A percentile compares a stretch with the other conserved stretches of the same genome.
phyloP scores from a whole-genome alignment of 176 grass and related monocot genomes.

The Rhynchospora pubera region DNA sequence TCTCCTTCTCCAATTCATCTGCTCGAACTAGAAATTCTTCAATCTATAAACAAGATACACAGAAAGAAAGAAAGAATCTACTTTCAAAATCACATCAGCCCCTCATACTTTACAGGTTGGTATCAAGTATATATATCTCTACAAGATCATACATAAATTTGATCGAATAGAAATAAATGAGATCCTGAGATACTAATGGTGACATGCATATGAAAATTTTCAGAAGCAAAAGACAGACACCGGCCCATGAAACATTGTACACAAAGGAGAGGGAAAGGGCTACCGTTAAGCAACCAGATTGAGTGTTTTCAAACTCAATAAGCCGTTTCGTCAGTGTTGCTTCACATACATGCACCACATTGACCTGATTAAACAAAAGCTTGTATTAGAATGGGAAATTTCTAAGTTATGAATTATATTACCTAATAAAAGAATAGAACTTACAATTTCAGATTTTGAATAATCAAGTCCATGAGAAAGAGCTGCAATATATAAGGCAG shows the following conservation, averaged over 20 bases:
- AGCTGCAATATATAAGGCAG: constrained; percentile 79
- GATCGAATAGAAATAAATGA: neutral
- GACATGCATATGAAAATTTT: neutral
- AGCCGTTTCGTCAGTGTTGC: constrained; percentile 82
- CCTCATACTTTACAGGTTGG: neutral
- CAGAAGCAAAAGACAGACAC: constrained; percentile 5
- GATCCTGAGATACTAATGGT: neutral
- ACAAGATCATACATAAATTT: neutral
- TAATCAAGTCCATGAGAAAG: constrained; percentile 65
- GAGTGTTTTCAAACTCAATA: constrained; percentile 92
- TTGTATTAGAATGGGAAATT: neutral
- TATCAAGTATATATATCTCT: neutral
- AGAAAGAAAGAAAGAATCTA: neutral
- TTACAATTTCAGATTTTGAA: constrained; percentile 85
- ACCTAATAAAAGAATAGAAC: constrained; percentile 12
- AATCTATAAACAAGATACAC: constrained; percentile 42
- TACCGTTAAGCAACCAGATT: constrained; percentile 94
- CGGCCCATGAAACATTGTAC: neutral
- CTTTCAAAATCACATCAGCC: neutral
- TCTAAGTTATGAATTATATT: neutral
- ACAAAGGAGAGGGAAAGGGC: constrained; percentile 4
- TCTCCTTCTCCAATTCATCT: constrained; percentile 49
- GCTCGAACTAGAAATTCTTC: constrained; percentile 76
- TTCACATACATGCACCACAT: constrained; percentile 85
- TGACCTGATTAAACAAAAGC: constrained; percentile 43